Base-by-base conservation (phyloP, 345 rosid species). In the Aquilaria sinensis region DNA sequence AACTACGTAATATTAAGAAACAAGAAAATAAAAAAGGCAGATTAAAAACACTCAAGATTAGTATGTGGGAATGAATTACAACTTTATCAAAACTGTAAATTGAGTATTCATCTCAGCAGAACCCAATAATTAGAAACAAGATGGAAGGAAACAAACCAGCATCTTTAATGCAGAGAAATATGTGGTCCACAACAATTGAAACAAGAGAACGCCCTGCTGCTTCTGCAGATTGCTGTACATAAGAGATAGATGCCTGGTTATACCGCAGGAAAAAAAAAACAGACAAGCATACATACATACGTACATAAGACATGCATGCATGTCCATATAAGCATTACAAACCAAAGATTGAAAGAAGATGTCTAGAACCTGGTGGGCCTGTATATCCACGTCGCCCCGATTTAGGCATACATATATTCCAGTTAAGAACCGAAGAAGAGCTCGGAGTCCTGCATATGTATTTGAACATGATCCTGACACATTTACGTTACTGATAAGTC, bases 131-230 rank as follows among this genome's bases (percentile, higher is more conserved):
- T 33, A 58, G 33, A 62, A 30, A 41, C 29, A 37, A 7, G 34
- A 30, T 47, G 33, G 62, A 68, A 12, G 31, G 9, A 54, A 76
- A 83, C 92, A 66, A 67, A 94, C 99, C 99, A 69, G 93, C 65
- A 83, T 94, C 99, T 80, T 86, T 88, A 70, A 94, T 85, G 83
- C 96, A 80, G 53, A 94, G 84, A 85, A 90, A 94, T 65, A 94
- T 85, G 78, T 94, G 99, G 80, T 94, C 99, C 80, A 94, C 97
- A 68, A 88, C 74, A 74, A 94, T 72, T 5, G 96, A 85, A 72
- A 90, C 96, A 23, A 94, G 69, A 70, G 96, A 94, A 56, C 82
- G 81, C 56, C 96, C 96, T 57, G 99, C 97, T 69, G 93, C 96
- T 85, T 94, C 99, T 30, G 81, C 82, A 56, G 86, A 90, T 76